phyloP scores from a whole-genome alignment of 345 rosid genomes.

The Eucalyptus cloeziana region DNA sequence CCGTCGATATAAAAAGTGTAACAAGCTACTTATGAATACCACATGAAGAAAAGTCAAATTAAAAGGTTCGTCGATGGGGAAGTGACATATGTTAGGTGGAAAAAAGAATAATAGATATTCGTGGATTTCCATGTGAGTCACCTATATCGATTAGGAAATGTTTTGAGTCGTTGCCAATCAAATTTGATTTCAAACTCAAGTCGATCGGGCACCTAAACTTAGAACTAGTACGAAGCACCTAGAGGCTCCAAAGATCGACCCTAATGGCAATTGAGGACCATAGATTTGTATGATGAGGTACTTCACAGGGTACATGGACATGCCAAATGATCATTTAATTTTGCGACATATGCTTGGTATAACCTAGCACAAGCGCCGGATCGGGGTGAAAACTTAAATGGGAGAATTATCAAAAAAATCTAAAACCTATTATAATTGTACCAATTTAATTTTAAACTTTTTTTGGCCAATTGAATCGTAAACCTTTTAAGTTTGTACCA shows the following conservation, averaged over 20 bases:
- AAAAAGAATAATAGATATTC: neutral
- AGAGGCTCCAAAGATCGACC: neutral
- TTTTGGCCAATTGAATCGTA: too few species aligned
- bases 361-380: accelerated
- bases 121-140: neutral
- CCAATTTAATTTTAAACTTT: too few species aligned
- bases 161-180: neutral
- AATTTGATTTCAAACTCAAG: neutral
- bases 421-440: too few species aligned
- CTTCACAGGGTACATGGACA: neutral
- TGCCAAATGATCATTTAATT: neutral
- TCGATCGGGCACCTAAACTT: neutral
- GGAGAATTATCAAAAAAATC: too few species aligned
- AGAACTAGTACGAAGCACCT: neutral
- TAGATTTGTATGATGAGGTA: neutral
- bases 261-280: neutral
- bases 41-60: neutral
- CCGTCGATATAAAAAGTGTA: neutral
- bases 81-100: neutral
- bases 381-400: neutral
- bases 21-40: neutral
- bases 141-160: neutral
- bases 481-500: too few species aligned
- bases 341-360: too few species aligned
- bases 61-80: neutral